These are phyloP conservation scores for Galerina marginata DNA, from an alignment of 768 basidiomycete species.

Conservation along the genomic window DNA sequence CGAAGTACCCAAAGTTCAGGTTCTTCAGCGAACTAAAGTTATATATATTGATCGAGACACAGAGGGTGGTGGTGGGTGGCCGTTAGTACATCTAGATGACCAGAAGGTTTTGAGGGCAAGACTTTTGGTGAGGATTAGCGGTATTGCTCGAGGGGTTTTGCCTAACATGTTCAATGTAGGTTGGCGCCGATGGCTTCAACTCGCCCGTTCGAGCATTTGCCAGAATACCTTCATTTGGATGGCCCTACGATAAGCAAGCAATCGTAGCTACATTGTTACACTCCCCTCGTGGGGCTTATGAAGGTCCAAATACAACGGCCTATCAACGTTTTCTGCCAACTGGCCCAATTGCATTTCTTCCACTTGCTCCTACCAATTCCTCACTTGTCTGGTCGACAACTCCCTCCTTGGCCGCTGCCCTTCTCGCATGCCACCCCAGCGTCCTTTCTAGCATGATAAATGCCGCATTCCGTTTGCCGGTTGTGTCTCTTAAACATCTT, in stretches of 20 bases:
- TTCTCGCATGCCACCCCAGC: slow-evolving; percentile 67
- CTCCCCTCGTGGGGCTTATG: slow-evolving; percentile 63
- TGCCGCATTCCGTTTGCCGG: slow-evolving; percentile 86
- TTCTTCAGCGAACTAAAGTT: slow-evolving; percentile 80
- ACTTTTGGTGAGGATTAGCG: slow-evolving; percentile 62
- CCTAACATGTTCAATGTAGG: slow-evolving; percentile 43
- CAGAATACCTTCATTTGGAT: slow-evolving; percentile 85
- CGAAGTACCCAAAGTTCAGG: slow-evolving; percentile 52
- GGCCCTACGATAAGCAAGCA: slow-evolving; percentile 88
- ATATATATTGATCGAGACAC: slow-evolving; percentile 64
- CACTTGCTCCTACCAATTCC: slow-evolving; percentile 76
- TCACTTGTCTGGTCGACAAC: slow-evolving; percentile 96
- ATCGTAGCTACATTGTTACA: slow-evolving; percentile 90
- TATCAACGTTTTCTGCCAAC: slow-evolving; percentile 96
- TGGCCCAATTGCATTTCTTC: slow-evolving; percentile 95
- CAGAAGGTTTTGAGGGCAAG: slow-evolving; percentile 69
- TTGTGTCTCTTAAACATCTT: slow-evolving; percentile 72
- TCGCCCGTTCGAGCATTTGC: slow-evolving; percentile 92
- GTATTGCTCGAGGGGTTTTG: background rate
- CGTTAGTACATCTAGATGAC: slow-evolving; percentile 74
- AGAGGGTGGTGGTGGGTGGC: slow-evolving; percentile 73
- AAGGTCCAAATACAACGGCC: slow-evolving; percentile 75
- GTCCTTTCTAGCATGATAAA: slow-evolving; percentile 82
- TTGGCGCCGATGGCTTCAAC: slow-evolving; percentile 95
- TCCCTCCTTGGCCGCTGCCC: slow-evolving; percentile 73